Conservation (phyloP, 345 rosid species). For the Carallia brachiata region DNA sequence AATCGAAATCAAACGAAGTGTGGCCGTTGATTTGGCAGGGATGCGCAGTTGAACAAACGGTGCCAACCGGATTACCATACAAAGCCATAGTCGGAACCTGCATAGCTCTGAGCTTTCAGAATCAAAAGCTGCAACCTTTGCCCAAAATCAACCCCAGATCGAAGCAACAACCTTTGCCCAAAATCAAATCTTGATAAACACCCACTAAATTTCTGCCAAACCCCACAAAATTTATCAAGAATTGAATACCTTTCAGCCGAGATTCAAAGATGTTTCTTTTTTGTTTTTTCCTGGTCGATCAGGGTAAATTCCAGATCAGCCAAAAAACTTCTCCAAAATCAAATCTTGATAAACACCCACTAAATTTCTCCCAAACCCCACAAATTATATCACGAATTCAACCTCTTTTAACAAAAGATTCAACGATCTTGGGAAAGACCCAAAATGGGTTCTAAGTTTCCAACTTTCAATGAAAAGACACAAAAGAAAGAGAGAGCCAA, state of each 20-base stretch:
- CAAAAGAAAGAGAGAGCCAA: not conserved
- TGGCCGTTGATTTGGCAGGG: conserved; percentile 59
- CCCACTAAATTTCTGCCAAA: conserved; percentile 18
- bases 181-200: conserved; percentile 11
- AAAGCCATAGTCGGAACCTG: conserved; percentile 80
- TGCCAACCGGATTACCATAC: conserved; percentile 76
- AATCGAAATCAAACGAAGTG: conserved; percentile 60
- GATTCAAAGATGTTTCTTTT: too few relatives aligned
- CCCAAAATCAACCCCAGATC: conserved; percentile 25
- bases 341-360: conserved; percentile 18
- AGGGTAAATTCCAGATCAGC: conserved; percentile 17
- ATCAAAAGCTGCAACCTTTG: not conserved
- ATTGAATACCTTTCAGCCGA: not conserved
- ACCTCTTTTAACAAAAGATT: too few relatives aligned
- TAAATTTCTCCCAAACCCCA: conserved; percentile 14
- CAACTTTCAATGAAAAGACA: not conserved
- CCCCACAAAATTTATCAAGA: conserved; percentile 7
- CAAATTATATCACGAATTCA: not conserved
- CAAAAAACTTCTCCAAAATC: conserved; percentile 1
- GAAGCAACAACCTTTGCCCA: not conserved
- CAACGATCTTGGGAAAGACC: not conserved
- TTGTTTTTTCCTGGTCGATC: too few relatives aligned
- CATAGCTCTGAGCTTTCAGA: conserved; percentile 35
- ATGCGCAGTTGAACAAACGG: conserved; percentile 70
- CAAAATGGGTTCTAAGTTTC: not conserved